A percentile compares a stretch with the other conserved stretches of the same genome.
phyloP scores from a whole-genome alignment of 768 basidiomycete species.

The Boletus sensibilis region DNA sequence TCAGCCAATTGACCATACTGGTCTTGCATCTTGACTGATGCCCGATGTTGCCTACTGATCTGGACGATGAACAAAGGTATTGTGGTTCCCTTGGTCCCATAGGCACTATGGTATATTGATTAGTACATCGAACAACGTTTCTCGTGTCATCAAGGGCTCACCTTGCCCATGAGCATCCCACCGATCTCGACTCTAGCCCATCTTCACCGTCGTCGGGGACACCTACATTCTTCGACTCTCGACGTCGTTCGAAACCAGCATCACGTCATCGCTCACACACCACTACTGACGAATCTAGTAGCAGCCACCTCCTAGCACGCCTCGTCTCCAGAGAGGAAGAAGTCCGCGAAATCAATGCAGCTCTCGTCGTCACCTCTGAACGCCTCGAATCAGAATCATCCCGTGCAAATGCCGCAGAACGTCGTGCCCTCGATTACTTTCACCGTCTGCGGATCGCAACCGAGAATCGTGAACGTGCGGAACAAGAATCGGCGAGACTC shows the following conservation, averaged over 20 bases:
- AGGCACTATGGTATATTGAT: background rate
- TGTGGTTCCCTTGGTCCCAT: background rate
- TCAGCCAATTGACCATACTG: background rate
- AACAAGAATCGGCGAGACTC: slow-evolving; percentile 38
- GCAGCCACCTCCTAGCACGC: slow-evolving; percentile 31
- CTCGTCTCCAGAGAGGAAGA: slow-evolving; percentile 33
- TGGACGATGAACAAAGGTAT: slow-evolving; percentile 32
- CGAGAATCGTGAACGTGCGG: slow-evolving; percentile 38
- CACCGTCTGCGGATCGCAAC: slow-evolving; percentile 40
- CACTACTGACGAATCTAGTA: slow-evolving; percentile 30
- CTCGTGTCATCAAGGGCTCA: slow-evolving; percentile 15
- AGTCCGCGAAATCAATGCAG: slow-evolving; percentile 31
- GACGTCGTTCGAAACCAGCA: slow-evolving; percentile 27
- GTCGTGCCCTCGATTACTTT: slow-evolving; percentile 47
- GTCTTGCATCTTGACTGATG: slow-evolving; percentile 15
- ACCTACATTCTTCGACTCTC: slow-evolving; percentile 17
- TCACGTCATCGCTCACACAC: slow-evolving; percentile 28
- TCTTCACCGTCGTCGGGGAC: slow-evolving; percentile 27
- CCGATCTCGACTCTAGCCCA: slow-evolving; percentile 30
- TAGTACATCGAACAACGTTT: background rate
- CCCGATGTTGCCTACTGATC: slow-evolving; percentile 29
- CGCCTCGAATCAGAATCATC: slow-evolving; percentile 42
- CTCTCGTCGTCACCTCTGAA: slow-evolving; percentile 25
- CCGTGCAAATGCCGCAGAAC: slow-evolving; percentile 46
- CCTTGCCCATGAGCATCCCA: slow-evolving; percentile 29